These are phyloP conservation scores for Osmanthus fragrans DNA, from an alignment of 257 asterid genomes.

Conservation along the genomic window DNA sequence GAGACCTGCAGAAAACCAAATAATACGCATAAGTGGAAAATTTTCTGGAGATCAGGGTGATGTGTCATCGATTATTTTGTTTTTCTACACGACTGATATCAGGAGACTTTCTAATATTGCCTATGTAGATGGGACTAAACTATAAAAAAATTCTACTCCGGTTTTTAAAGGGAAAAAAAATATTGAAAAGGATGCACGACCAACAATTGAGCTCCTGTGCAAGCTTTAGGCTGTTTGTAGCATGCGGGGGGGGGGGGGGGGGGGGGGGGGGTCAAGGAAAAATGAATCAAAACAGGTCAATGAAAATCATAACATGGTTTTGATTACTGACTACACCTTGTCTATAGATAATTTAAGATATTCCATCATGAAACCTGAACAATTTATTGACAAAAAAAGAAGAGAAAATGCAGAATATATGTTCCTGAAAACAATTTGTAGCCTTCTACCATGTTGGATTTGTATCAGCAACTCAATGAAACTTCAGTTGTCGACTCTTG, in stretches of 20 bases:
- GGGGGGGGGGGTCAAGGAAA: no score
- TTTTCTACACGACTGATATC: neutral
- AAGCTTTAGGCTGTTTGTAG: no score
- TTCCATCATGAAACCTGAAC: no score
- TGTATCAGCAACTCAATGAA: neutral
- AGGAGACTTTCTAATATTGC: neutral
- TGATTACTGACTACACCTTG: no score
- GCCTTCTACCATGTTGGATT: neutral
- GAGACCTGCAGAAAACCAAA: constrained; percentile 35
- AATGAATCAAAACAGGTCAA: no score
- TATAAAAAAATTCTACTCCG: neutral
- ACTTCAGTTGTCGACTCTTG: neutral
- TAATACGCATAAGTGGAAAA: neutral
- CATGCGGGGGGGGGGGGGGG: no score
- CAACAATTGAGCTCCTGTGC: neutral
- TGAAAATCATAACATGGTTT: no score
- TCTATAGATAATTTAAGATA: no score
- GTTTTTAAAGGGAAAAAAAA: neutral
- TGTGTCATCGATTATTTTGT: neutral
- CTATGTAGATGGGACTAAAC: neutral
- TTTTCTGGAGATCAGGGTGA: neutral
- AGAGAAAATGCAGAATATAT: neutral
- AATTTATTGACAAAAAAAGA: neutral
- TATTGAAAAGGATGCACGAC: neutral
- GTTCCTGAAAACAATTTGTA: neutral